Percentiles rank a stretch among this genome's conserved stretches.
These are phyloP conservation scores for Solanum clarkiae DNA, from an alignment of 257 asterid species.

Conservation along the genomic window DNA sequence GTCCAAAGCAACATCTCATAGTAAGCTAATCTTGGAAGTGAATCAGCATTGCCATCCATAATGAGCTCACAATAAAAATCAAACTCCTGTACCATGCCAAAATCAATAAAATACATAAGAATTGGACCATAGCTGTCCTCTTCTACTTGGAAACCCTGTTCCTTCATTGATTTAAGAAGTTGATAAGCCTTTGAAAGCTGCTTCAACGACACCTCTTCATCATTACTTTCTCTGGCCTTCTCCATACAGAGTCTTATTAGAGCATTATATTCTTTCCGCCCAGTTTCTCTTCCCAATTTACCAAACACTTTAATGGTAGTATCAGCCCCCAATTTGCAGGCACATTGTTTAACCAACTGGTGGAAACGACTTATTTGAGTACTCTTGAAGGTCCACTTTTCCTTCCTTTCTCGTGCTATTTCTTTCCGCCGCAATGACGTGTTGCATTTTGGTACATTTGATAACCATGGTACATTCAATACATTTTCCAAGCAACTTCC, in stretches of 20 bases:
- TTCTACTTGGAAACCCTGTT: constrained; percentile 49
- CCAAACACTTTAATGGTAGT: constrained; percentile 36
- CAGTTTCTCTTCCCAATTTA: constrained; percentile 48
- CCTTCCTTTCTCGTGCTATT: constrained; percentile 45
- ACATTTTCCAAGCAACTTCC: background rate
- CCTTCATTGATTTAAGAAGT: constrained; percentile 37
- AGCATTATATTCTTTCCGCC: constrained; percentile 47
- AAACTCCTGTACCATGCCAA: constrained; percentile 59
- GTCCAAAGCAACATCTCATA: constrained; percentile 76
- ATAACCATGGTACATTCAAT: constrained; percentile 31
- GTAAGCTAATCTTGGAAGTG: constrained; percentile 53
- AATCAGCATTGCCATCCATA: constrained; percentile 32
- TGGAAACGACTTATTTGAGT: constrained; percentile 17
- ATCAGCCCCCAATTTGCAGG: constrained; percentile 44
- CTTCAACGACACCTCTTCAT: constrained; percentile 43
- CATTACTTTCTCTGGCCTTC: constrained; percentile 47
- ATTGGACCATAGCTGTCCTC: constrained; percentile 58
- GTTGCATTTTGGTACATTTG: constrained; percentile 7
- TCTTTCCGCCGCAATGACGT: constrained; percentile 38
- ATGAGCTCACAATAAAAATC: constrained; percentile 50
- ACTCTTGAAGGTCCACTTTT: constrained; percentile 29
- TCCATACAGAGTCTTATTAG: constrained; percentile 39
- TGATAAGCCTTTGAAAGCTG: constrained; percentile 49
- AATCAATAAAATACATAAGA: constrained; percentile 54
- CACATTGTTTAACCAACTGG: constrained; percentile 35